Evolutionary conservation across 208 protist species (phyloP), one percentile per base, ranked within the genome.

Genomic region (Trypanosoma platydactyli): DNA sequence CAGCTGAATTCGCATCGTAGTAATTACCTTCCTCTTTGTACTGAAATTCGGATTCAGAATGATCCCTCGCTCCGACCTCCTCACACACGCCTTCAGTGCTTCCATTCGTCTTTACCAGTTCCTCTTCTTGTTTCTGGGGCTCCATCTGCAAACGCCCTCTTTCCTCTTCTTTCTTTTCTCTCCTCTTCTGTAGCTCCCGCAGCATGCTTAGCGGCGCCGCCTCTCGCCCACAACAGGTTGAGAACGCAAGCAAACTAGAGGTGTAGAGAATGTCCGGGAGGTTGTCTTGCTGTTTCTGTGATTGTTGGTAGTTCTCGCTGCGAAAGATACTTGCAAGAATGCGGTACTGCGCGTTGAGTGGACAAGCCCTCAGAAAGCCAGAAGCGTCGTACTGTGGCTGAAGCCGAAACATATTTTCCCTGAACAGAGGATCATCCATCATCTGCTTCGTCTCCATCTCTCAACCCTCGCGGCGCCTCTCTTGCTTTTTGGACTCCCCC

Each of bases 1-100:
- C 52, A 18, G 16, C 1, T 16, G 25, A 20, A 3, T n/a, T 30
- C 20, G 12, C 54, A 18, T 71, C 54, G 51, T 71, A 71, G 24
- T 71, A 71, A 5, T 55, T 46, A 18, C 50, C 65, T 35, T 71
- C 65, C 40, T 71, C 65, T 18, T 71, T 18, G 25, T 71, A 71
- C 20, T 33, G 56, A 27, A 55, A 0, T 38, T 57, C 41, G n/a
- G 11, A 15, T 16, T 68, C 44, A 35, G 24, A 4, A 11, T 5
- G 4, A 27, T 53, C 22, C 4, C 52, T 27, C n/a, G 7, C 45
- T 18, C 40, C 52, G 41, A 18, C 24, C 30, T 46, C 9, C 27
- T n/a, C 29, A 27, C 7, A 18, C 44, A 1, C 50, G 29, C 3
- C 18, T 56, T 7, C 18, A 48, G 30, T 33, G 3, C 38, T 41